Evolutionary conservation across 768 basidiomycete species (phyloP).

Genomic region (Termitomyces sp.): DNA sequence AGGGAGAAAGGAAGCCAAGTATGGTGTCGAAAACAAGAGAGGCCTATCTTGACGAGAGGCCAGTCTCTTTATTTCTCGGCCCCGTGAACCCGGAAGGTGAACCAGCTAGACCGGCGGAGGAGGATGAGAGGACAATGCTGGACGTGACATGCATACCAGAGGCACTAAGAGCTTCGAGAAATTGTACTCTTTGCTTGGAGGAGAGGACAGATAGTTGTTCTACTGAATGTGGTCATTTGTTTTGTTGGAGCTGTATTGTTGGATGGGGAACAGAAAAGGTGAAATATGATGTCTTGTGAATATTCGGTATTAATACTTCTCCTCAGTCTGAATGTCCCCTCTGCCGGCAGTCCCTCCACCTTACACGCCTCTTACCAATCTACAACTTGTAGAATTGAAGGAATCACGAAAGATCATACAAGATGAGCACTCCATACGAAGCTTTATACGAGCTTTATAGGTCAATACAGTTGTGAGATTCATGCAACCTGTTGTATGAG

Average conservation of each 20-base stretch:
- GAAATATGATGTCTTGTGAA: slow-evolving; percentile 7
- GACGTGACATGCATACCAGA: slow-evolving; percentile 53
- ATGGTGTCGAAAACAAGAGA: slow-evolving; percentile 22
- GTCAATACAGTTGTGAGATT: slow-evolving; percentile 11
- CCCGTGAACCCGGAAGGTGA: slow-evolving; percentile 46
- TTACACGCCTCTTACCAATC: slow-evolving; percentile 69
- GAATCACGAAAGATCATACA: slow-evolving; percentile 11
- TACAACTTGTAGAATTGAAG: slow-evolving; percentile 63
- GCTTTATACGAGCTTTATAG: slow-evolving; percentile 9
- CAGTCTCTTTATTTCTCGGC: slow-evolving; percentile 53
- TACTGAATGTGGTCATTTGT: slow-evolving; percentile 87
- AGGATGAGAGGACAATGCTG: slow-evolving; percentile 65
- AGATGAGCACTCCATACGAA: neutral
- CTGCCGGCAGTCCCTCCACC: slow-evolving; percentile 71
- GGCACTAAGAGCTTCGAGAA: slow-evolving; percentile 50
- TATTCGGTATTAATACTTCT: slow-evolving; percentile 2
- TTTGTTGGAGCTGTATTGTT: slow-evolving; percentile 87
- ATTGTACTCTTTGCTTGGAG: slow-evolving; percentile 81
- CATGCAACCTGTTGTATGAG: slow-evolving; percentile 72
- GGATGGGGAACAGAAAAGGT: slow-evolving; percentile 90
- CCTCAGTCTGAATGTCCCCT: slow-evolving; percentile 78
- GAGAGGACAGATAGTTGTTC: slow-evolving; percentile 77
- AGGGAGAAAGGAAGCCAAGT: slow-evolving; percentile 30
- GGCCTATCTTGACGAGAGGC: slow-evolving; percentile 53
- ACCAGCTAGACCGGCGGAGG: slow-evolving; percentile 55